Conservation (phyloP, 2,329 filamentous ascomycete species). For the Hymenoscyphus infarciens region DNA sequence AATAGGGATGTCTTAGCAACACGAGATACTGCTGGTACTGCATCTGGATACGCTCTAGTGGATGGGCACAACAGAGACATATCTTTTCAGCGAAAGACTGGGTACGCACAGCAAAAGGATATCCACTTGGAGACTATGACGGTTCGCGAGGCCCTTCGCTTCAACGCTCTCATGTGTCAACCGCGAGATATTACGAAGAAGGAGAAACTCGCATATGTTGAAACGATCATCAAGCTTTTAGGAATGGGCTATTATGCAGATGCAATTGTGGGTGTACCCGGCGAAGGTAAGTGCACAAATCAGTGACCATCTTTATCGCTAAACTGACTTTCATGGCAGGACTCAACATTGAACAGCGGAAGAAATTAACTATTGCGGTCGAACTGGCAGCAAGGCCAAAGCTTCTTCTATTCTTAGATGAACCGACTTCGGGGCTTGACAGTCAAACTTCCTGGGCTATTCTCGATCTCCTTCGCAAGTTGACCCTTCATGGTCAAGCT, state of each 20-base stretch:
- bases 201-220: conserved; percentile 82
- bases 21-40: conserved; percentile 84
- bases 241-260: conserved; percentile 88
- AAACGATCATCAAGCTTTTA: conserved; percentile 66
- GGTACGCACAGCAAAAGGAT: conserved; percentile 89
- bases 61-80: conserved; percentile 63
- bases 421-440: conserved; percentile 92
- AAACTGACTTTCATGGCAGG: conserved; percentile 10
- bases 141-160: conserved; percentile 80
- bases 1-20: conserved; percentile 69
- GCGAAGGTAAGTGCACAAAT: conserved; percentile 67
- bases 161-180: conserved; percentile 80
- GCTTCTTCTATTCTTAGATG: conserved; percentile 84
- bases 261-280: conserved; percentile 84
- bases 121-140: conserved; percentile 78
- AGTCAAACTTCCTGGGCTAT: conserved; percentile 92
- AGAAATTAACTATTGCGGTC: conserved; percentile 85
- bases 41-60: conserved; percentile 75
- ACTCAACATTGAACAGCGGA: conserved; percentile 65
- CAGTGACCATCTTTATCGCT: too few relatives aligned
- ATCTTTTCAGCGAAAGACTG: conserved; percentile 86
- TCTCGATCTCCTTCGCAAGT: conserved; percentile 79
- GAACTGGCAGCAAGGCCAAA: conserved; percentile 88
- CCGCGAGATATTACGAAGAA: conserved; percentile 65
- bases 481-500: conserved; percentile 82